Percentiles rank a stretch among this genome's conserved stretches.
These are phyloP conservation scores for Solanum pinnatisectum DNA, from an alignment of 257 asterid genomes.

Conservation along the genomic window DNA sequence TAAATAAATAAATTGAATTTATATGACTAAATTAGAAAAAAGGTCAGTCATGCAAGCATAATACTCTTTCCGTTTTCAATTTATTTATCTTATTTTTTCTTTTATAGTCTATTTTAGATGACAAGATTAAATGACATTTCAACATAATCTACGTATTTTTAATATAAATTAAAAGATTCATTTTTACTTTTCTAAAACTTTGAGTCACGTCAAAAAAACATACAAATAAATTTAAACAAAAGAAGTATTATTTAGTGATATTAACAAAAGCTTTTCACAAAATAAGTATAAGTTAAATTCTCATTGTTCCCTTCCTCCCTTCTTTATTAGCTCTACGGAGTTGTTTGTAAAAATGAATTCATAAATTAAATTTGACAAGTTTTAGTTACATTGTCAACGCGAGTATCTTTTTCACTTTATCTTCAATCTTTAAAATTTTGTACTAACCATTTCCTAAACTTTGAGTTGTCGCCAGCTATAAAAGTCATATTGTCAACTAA, in stretches of 20 bases:
- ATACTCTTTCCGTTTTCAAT: neutral
- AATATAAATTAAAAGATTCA: accelerated
- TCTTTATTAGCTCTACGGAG: neutral
- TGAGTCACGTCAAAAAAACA: neutral
- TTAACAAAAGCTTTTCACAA: neutral
- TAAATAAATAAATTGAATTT: neutral
- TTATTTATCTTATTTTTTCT: neutral
- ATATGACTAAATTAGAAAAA: neutral
- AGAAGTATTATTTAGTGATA: neutral
- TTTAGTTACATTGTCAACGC: neutral
- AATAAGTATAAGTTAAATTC: neutral
- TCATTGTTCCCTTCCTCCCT: neutral
- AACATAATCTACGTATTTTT: neutral
- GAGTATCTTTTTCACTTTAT: neutral
- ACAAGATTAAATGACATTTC: too few species aligned
- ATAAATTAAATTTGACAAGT: neutral
- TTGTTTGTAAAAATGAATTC: neutral
- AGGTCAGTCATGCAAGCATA: neutral
- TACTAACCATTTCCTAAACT: neutral
- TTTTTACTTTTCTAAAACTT: neutral
- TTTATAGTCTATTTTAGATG: neutral
- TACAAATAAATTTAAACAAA: too few species aligned
- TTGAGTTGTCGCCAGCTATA: neutral
- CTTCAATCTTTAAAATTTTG: neutral
- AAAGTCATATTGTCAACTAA: neutral